Conservation (phyloP, 1,139 yeast species). For the Lodderomyces beijingensis region DNA sequence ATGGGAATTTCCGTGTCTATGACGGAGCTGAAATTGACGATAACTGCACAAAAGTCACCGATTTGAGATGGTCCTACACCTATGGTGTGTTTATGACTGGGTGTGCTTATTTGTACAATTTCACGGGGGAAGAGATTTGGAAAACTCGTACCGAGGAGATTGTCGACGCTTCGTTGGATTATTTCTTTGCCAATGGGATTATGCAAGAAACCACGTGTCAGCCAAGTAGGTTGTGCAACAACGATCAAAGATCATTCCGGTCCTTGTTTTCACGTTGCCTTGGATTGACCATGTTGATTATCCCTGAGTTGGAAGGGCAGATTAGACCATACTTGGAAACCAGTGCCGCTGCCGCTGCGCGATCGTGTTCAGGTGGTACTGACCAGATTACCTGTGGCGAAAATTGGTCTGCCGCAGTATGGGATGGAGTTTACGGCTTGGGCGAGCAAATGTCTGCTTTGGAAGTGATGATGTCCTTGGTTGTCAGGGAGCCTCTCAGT, state of each 20-base stretch:
- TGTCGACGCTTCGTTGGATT: constrained; percentile 43
- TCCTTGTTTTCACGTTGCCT: constrained; percentile 66
- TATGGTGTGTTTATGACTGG: constrained; percentile 75
- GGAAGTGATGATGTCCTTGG: constrained; percentile 51
- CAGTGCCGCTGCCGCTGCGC: constrained; percentile 65
- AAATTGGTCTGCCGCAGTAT: constrained; percentile 51
- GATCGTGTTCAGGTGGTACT: constrained; percentile 66
- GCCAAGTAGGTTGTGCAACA: constrained; percentile 49
- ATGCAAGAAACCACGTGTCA: constrained; percentile 69
- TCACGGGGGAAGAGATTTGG: constrained; percentile 60
- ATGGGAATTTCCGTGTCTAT: constrained; percentile 44
- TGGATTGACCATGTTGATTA: constrained; percentile 55
- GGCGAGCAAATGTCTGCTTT: constrained; percentile 80
- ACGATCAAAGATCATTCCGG: constrained; percentile 75
- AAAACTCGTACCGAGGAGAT: constrained; percentile 45
- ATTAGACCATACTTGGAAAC: constrained; percentile 43
- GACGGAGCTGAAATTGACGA: constrained; percentile 67
- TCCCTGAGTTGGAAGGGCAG: constrained; percentile 42
- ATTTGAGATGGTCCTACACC: constrained; percentile 71
- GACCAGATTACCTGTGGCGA: constrained; percentile 79
- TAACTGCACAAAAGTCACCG: constrained; percentile 54
- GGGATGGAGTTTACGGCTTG: constrained; percentile 68
- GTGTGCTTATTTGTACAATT: constrained; percentile 64
- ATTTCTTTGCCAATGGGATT: constrained; percentile 46
- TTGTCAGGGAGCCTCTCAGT: constrained; percentile 31